phyloP scores from a whole-genome alignment of 192 early-diverging fungal species.

The Backusella psychrophila region DNA sequence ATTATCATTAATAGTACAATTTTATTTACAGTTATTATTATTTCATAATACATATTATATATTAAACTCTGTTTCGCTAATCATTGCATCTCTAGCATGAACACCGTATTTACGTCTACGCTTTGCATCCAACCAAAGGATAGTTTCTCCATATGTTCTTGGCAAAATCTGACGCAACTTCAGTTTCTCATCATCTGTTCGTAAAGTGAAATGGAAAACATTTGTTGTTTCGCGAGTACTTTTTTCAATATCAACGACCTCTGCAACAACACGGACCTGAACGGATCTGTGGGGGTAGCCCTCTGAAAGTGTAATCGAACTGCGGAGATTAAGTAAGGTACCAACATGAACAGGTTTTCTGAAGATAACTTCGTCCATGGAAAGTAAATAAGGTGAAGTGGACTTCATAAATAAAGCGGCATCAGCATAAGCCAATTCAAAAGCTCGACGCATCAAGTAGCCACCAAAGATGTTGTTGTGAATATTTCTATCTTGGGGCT shows the following conservation, averaged over 20 bases:
- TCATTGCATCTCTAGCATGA: conserved; percentile 1
- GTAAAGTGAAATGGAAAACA: conserved; percentile 86
- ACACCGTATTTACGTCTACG: conserved; percentile 44
- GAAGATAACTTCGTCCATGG: conserved; percentile 80
- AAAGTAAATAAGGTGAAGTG: conserved; percentile 50
- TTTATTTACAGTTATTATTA: neutral
- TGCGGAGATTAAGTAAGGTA: conserved; percentile 67
- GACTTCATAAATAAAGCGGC: conserved; percentile 67
- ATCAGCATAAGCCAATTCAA: conserved; percentile 80
- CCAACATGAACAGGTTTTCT: conserved; percentile 84
- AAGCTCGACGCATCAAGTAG: conserved; percentile 78
- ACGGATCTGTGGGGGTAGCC: conserved; percentile 55
- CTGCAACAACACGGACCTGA: conserved; percentile 65
- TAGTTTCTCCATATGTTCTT: conserved; percentile 77
- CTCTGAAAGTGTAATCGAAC: conserved; percentile 78
- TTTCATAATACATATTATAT: neutral
- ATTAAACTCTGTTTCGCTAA: neutral
- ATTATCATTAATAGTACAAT: neutral
- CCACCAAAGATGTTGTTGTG: conserved; percentile 79
- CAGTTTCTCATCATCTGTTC: conserved; percentile 10
- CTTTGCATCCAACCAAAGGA: conserved; percentile 77
- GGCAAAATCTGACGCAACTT: conserved; percentile 69
- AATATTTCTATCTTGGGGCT: conserved; percentile 82
- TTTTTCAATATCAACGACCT: conserved; percentile 71
- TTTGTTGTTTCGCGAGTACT: conserved; percentile 73